These are phyloP conservation scores for Sarocladiaceae sp. DNA, from an alignment of 2,329 filamentous ascomycete genomes.

Conservation along the genomic window DNA sequence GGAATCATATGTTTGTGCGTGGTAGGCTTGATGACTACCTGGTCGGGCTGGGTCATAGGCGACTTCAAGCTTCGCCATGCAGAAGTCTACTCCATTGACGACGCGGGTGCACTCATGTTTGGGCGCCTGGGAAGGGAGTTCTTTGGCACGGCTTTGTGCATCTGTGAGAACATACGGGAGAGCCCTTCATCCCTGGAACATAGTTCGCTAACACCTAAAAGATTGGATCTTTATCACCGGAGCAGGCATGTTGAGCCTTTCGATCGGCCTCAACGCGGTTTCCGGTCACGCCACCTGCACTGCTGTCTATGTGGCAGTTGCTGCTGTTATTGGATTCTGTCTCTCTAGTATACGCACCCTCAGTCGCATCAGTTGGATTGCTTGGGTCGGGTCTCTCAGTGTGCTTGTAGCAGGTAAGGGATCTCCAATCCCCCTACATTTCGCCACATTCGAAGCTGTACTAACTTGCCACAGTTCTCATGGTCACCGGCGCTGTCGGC, in stretches of 20 bases:
- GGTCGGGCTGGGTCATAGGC: constrained; percentile 44
- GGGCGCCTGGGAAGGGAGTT: constrained; percentile 38
- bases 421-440: not conserved
- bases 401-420: constrained; percentile 20
- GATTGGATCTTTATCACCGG: constrained; percentile 23
- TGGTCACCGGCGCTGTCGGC: constrained; percentile 23
- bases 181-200: not conserved
- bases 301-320: constrained; percentile 32
- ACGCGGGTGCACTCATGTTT: constrained; percentile 44
- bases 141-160: constrained; percentile 27
- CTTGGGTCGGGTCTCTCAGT: constrained; percentile 23
- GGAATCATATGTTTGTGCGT: constrained; percentile 35
- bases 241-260: constrained; percentile 33
- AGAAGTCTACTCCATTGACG: constrained; percentile 47
- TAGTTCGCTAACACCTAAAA: not conserved
- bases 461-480: constrained; percentile 14
- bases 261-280: constrained; percentile 33
- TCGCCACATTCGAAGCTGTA: not conserved
- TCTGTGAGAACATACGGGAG: constrained; percentile 21
- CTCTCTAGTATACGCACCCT: constrained; percentile 27
- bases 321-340: constrained; percentile 12
- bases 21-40: constrained; percentile 38
- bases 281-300: constrained; percentile 33
- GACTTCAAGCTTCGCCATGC: constrained; percentile 45
- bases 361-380: constrained; percentile 26